Base-by-base conservation (phyloP, 192 early-diverging fungal genomes). In the Coemansia sp. region DNA sequence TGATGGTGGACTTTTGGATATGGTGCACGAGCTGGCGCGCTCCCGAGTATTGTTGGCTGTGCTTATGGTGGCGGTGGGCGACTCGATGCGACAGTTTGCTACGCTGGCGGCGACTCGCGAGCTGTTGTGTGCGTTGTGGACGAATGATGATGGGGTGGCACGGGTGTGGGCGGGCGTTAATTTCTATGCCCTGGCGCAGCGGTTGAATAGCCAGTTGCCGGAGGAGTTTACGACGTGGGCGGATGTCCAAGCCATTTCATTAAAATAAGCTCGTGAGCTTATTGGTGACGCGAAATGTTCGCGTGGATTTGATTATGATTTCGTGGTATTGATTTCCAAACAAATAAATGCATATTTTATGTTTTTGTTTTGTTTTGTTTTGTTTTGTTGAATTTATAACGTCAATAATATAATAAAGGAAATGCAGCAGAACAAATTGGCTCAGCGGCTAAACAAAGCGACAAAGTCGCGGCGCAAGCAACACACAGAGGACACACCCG, bases 41-140 rank as follows among this genome's bases (percentile, higher is more conserved):
- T 74, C 77, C 43, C 67, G 68, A 9, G 27, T 54, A 13, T 24
- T 80, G 22, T 32, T 80, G 56, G 64, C 64, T 9, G 60, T 65
- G 41, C 45, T 80, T 16, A 62, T 80, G 72, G 56, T 65, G 43
- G 59, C 68, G 3, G 53, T 71, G 9, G 68, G 77, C 24, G 68
- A 74, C 16, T 70, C 71, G 20, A 80, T 80, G 77, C 64, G 65
- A 11, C 72, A 71, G 53, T 80, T 80, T 54, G 16, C 62, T 4
- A 61, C 72, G 4, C 62, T 80, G 32, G n/a, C 65, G 0, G 29
- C 64, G 2, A 57, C 66, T 12, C 68, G 68, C 24, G 68, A 80
- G 49, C 68, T 80, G 22, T 61, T 80, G 22, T 80, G 58, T 80
- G 77, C 72, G 51, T 38, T 12, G 53, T 51, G 16, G 56, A 61